Conservation (phyloP, 768 basidiomycete species). For the Serendipita indica region DNA sequence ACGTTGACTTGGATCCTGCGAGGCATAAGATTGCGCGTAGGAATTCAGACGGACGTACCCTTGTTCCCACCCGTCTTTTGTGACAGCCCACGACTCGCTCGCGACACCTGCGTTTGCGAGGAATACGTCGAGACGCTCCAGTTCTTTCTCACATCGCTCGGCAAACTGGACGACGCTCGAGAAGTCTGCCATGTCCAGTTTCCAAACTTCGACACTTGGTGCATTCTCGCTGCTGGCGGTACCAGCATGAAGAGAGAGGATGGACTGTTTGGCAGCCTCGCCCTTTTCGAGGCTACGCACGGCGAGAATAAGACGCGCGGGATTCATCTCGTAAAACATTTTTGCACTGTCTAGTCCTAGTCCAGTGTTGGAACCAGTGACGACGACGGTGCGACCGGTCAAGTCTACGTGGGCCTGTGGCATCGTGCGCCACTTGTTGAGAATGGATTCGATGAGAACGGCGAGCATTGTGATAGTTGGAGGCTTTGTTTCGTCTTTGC, state of each 20-base stretch:
- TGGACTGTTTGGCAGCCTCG: slow-evolving; percentile 8
- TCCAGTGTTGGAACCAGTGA: slow-evolving; percentile 14
- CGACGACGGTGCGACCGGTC: slow-evolving; percentile 14
- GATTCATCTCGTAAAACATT: slow-evolving; percentile 23
- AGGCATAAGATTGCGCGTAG: not conserved
- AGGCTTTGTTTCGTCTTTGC: too few relatives aligned
- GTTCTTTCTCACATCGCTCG: slow-evolving; percentile 10
- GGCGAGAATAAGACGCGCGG: slow-evolving; percentile 23
- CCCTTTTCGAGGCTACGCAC: slow-evolving; percentile 23
- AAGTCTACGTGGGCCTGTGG: not conserved
- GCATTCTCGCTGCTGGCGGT: not conserved
- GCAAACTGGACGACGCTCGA: slow-evolving; percentile 11
- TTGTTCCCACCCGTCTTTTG: slow-evolving; percentile 13
- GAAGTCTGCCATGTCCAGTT: slow-evolving; percentile 10
- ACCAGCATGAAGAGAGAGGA: not conserved
- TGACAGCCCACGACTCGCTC: not conserved
- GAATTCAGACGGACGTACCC: not conserved
- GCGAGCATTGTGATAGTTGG: too few relatives aligned
- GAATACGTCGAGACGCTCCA: slow-evolving; percentile 11
- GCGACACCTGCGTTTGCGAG: slow-evolving; percentile 13
- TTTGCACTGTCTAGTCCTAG: slow-evolving; percentile 15
- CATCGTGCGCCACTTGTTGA: not conserved
- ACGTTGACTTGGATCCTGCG: slow-evolving; percentile 12
- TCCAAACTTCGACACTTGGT: slow-evolving; percentile 10
- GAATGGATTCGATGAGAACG: not conserved